Evolutionary conservation across 306 rosid genomes (phyloP).

Genomic region (Aeschynomene evenia): DNA sequence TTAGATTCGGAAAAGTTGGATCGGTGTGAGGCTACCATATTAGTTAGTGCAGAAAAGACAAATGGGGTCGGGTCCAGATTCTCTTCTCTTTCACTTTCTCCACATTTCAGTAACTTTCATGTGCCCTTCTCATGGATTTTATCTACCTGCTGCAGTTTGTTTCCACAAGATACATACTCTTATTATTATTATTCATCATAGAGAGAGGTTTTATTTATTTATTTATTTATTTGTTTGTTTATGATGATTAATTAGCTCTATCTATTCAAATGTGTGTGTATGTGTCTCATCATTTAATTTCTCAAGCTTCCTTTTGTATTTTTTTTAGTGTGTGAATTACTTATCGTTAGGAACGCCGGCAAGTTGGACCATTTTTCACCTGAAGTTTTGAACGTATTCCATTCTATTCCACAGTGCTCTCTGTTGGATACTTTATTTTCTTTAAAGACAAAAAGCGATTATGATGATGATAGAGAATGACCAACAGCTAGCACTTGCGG

Average conservation of each 20-base stretch:
- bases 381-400: slow-evolving; percentile 15
- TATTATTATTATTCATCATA: too few relatives aligned
- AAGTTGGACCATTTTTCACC: slow-evolving; percentile 44
- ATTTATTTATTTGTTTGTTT: too few relatives aligned
- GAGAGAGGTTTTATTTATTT: too few relatives aligned
- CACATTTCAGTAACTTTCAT: slow-evolving; percentile 46
- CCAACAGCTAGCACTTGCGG: background rate
- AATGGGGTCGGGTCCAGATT: slow-evolving; percentile 52
- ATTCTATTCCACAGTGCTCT: background rate
- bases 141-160: background rate
- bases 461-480: background rate
- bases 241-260: too few relatives aligned
- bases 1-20: slow-evolving; percentile 59
- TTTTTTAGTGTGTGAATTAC: background rate
- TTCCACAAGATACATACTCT: too few relatives aligned
- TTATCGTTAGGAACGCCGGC: slow-evolving; percentile 21
- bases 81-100: slow-evolving; percentile 20
- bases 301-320: too few relatives aligned
- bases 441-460: slow-evolving; percentile 35
- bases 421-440: slow-evolving; percentile 35
- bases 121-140: slow-evolving; percentile 43
- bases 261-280: background rate
- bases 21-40: slow-evolving; percentile 33
- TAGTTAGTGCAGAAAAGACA: slow-evolving; percentile 75
- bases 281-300: background rate